Conservation (phyloP, 805 yeast species). For the Ascoidea rubescens region DNA sequence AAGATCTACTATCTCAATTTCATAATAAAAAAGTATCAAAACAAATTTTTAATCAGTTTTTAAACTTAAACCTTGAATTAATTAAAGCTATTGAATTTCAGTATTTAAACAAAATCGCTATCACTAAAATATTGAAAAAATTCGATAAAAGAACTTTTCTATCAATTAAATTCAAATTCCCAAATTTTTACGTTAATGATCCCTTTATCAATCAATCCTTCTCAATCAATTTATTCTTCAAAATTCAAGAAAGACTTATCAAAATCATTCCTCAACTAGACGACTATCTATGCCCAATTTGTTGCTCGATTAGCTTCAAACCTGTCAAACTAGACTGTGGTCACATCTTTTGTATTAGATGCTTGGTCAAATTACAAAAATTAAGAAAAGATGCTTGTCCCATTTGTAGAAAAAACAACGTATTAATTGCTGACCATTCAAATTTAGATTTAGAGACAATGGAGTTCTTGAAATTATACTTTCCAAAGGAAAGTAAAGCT, state of each 20-base stretch:
- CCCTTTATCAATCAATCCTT: conserved; percentile 34
- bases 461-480: conserved; percentile 39
- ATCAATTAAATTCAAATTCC: conserved; percentile 30
- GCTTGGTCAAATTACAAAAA: conserved; percentile 55
- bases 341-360: conserved; percentile 61
- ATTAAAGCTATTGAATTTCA: conserved; percentile 47
- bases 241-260: conserved; percentile 40
- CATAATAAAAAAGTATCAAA: conserved; percentile 27
- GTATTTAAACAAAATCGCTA: conserved; percentile 47
- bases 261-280: conserved; percentile 58
- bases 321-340: conserved; percentile 53
- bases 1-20: conserved; percentile 25
- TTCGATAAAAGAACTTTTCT: conserved; percentile 61
- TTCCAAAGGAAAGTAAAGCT: conserved; percentile 53
- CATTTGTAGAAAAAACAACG: conserved; percentile 39
- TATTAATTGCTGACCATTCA: conserved; percentile 39
- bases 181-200: conserved; percentile 26
- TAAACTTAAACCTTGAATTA: conserved; percentile 37
- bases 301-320: conserved; percentile 55
- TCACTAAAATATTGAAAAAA: conserved; percentile 56
- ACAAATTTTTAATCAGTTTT: conserved; percentile 33
- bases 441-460: conserved; percentile 44
- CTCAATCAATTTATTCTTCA: conserved; percentile 37
- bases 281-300: conserved; percentile 64
- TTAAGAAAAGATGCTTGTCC: conserved; percentile 51